Evolutionary conservation across 2,329 filamentous ascomycete species (phyloP).

Genomic region (Exophiala alcalophila): DNA sequence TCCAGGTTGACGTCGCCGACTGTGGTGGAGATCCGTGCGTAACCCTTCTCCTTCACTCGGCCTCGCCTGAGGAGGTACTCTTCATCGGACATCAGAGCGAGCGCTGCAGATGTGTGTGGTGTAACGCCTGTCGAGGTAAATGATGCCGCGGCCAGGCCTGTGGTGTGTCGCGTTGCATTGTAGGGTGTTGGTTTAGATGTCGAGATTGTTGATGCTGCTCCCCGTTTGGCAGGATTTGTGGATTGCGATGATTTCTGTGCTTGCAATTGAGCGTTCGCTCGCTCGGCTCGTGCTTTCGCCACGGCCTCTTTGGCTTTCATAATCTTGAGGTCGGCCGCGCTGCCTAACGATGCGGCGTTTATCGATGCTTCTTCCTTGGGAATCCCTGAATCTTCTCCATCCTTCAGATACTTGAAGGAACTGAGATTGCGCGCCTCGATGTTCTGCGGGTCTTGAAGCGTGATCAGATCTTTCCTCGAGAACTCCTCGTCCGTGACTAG

Average conservation of each 20-base stretch:
- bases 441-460: slow-evolving; percentile 92
- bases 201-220: slow-evolving; percentile 19
- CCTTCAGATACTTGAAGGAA: slow-evolving; percentile 83
- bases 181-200: slow-evolving; percentile 53
- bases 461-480: slow-evolving; percentile 86
- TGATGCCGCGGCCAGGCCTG: slow-evolving; percentile 83
- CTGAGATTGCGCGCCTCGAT: slow-evolving; percentile 76
- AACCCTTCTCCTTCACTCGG: slow-evolving; percentile 84
- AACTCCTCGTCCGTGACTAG: slow-evolving; percentile 85
- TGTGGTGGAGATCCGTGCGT: slow-evolving; percentile 83
- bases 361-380: slow-evolving; percentile 72
- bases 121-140: slow-evolving; percentile 95
- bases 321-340: slow-evolving; percentile 66
- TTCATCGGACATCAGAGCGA: slow-evolving; percentile 84
- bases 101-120: slow-evolving; percentile 81
- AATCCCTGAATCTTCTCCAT: slow-evolving; percentile 65
- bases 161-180: slow-evolving; percentile 88
- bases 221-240: slow-evolving; percentile 27
- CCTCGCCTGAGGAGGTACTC: slow-evolving; percentile 94
- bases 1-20: slow-evolving; percentile 83
- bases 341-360: slow-evolving; percentile 76
- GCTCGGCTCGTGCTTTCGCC: slow-evolving; percentile 78
- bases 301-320: slow-evolving; percentile 88
- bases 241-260: slow-evolving; percentile 10
- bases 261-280: slow-evolving; percentile 43